Conservation (phyloP, 768 basidiomycete species). For the Rubroboletus pulcherrimus region DNA sequence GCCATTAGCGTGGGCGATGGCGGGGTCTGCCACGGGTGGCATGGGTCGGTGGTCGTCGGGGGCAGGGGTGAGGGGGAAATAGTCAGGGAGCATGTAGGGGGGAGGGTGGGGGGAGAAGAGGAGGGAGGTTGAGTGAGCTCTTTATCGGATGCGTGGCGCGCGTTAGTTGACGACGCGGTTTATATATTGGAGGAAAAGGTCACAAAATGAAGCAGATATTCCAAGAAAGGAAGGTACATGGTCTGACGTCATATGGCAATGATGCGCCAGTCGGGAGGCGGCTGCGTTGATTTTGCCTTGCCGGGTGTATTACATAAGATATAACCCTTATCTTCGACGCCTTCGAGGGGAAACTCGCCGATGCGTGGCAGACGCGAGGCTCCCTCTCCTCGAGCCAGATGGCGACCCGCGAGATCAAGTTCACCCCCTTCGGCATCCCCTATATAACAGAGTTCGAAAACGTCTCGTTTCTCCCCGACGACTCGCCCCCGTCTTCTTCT, state of each 20-base stretch:
- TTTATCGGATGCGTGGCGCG: slow-evolving; percentile 9
- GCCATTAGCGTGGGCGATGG: slow-evolving; percentile 2
- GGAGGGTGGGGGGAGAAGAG: background rate
- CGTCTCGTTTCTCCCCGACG: slow-evolving; percentile 17
- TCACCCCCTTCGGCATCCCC: slow-evolving; percentile 29
- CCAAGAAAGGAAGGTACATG: slow-evolving; percentile 28
- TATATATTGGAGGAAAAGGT: slow-evolving; percentile 24
- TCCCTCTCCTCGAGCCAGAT: slow-evolving; percentile 5
- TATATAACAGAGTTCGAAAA: slow-evolving; percentile 30
- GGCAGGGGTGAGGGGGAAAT: slow-evolving; percentile 30
- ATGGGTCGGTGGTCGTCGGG: slow-evolving; percentile 18
- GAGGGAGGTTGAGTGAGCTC: background rate
- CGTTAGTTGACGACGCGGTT: background rate
- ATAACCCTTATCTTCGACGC: slow-evolving; percentile 1
- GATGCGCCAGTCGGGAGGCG: background rate
- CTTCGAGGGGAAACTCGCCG: too few species aligned
- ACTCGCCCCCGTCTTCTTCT: background rate
- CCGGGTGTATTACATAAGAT: slow-evolving; percentile 1
- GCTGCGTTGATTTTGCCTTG: background rate
- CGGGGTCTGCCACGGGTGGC: background rate
- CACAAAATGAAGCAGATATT: slow-evolving; percentile 6
- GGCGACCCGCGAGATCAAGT: slow-evolving; percentile 22
- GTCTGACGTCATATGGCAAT: slow-evolving; percentile 25
- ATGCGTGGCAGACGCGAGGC: slow-evolving; percentile 9
- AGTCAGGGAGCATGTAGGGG: slow-evolving; percentile 14